Evolutionary conservation across 805 yeast species (phyloP), one percentile per base, ranked within the genome.

Genomic region (Starmerella floricola): DNA sequence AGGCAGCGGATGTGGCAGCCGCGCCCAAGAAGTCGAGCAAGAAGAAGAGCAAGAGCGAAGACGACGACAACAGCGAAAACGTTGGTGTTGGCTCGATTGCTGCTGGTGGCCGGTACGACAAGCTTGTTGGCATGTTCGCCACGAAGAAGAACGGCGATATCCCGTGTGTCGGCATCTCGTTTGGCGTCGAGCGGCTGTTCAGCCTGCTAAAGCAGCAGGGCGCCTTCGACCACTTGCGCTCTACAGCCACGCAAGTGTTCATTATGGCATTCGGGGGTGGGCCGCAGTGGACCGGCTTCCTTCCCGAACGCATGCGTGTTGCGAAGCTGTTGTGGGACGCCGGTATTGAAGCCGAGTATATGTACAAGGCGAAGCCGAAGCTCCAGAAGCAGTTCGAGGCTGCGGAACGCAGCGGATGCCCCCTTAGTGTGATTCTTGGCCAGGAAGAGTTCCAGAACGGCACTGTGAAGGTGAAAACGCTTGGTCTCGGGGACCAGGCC

Each of bases 231-330:
- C 68, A 71, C 45, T 69, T 87, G 43, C 76, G 91, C 54, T 76
- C 96, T 28, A 72, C 87, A 23, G 77, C 88, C 30, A 93, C 98
- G 16, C 94, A 91, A 62, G 97, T 84, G 12, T 91, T 70, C 58
- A 79, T 91, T 38, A 87, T 91, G 95, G 97, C 98, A 1, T 87
- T 91, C 58, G 98, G 98, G 52, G 97, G 96, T 56, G 98, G 97
- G 56, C 82, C 82, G 55, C 93, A 80, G 48, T 87, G 96, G 96
- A 76, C 71, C 46, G 98, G 97, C 6, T 85, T 83, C 66, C 67
- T 91, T 56, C 74, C 77, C 44, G 96, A 91, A 66, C 79, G 98
- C 67, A 86, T 91, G 95, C 55, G 71, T 24, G 73, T 91, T 36
- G 76, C 95, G 41, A 79, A 84, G 56, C 62, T 68, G 54, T 71